phyloP scores from a whole-genome alignment of 352 stramenopile genomes.

The Phytophthora sp. region DNA sequence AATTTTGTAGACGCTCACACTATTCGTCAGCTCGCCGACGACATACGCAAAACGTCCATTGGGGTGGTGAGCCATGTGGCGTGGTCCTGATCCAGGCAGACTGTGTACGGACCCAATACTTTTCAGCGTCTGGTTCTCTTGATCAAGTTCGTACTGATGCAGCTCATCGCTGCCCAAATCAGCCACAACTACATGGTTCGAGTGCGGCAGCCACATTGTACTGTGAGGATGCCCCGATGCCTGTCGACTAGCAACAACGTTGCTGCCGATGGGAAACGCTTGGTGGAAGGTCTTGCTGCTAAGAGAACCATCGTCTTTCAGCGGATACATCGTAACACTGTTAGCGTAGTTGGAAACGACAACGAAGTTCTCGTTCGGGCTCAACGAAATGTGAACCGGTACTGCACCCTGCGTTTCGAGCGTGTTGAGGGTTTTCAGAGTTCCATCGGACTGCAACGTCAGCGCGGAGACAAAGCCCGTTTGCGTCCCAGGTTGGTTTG shows the following conservation, averaged over 20 bases:
- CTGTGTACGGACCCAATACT: constrained; percentile 25
- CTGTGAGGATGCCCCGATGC: constrained; percentile 66
- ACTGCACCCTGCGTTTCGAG: constrained; percentile 51
- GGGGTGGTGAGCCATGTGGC: constrained; percentile 67
- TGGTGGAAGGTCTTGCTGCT: constrained; percentile 38
- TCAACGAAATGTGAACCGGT: constrained; percentile 57
- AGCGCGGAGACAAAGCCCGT: constrained; percentile 66
- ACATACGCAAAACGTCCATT: constrained; percentile 59
- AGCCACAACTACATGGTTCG: constrained; percentile 46
- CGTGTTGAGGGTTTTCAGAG: constrained; percentile 53
- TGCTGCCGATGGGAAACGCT: constrained; percentile 44
- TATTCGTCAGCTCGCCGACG: constrained; percentile 67
- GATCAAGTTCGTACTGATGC: constrained; percentile 53
- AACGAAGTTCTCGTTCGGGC: constrained; percentile 54
- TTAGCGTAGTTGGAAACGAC: constrained; percentile 74
- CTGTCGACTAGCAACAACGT: constrained; percentile 42
- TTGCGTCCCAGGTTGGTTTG: constrained; percentile 19
- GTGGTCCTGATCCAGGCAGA: constrained; percentile 51
- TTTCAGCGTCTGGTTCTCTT: constrained; percentile 41
- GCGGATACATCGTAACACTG: constrained; percentile 60
- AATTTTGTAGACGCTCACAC: constrained; percentile 60
- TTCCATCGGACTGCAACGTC: constrained; percentile 34
- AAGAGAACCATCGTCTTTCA: constrained; percentile 55
- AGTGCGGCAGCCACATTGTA: constrained; percentile 59
- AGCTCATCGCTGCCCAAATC: constrained; percentile 72